Base-by-base conservation (phyloP, 1,139 yeast genomes). In the Candida anutae region DNA sequence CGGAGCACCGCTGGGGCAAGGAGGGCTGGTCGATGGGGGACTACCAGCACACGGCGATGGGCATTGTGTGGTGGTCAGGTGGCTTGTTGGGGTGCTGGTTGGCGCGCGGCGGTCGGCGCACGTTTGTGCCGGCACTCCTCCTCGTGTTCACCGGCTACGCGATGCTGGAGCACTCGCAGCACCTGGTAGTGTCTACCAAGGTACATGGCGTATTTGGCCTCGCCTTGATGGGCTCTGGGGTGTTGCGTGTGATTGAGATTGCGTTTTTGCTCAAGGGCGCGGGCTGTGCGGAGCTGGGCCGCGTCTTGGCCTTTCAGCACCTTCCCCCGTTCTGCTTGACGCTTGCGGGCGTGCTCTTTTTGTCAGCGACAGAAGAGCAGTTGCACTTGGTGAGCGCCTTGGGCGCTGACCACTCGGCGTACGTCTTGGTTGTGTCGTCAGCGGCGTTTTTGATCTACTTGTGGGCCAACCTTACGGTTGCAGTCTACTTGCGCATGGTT, bases 31-130 rank as follows among this genome's bases (percentile, higher is more conserved):
- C 71, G 27, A 93, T 83, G 64, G 93, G 94, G 4, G 94, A 82
- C 50, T 84, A 79, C 50, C 95, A 87, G 55, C 96, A 87, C 53
- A 85, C 97, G 0, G 74, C 94, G 16, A 85, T 88, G 95, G 97
- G 97, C 2, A 81, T 88, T 33, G 69, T 88, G 22, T 88, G 96
- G 94, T 87, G 95, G 93, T 74, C 85, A 32, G 94, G 95, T 27
- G 97, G 96, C 2, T 59, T 85, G 39, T 56, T 85, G 14, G 97
- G 97, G 0, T 64, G 88, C 42, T 81, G 71, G 53, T 57, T 87
- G 28, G 71, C 94, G 2, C 57, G 79, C 43, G 68, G 69, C 29
- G 75, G 80, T 49, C 60, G 58, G 31, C 68, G 97, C 38, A 72
- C 82, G 25, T 82, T 79, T 44, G 58, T 88, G 21, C 97, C 97